These are phyloP conservation scores for Cystobasidium onofrii DNA, from an alignment of 768 basidiomycete genomes.

Conservation along the genomic window DNA sequence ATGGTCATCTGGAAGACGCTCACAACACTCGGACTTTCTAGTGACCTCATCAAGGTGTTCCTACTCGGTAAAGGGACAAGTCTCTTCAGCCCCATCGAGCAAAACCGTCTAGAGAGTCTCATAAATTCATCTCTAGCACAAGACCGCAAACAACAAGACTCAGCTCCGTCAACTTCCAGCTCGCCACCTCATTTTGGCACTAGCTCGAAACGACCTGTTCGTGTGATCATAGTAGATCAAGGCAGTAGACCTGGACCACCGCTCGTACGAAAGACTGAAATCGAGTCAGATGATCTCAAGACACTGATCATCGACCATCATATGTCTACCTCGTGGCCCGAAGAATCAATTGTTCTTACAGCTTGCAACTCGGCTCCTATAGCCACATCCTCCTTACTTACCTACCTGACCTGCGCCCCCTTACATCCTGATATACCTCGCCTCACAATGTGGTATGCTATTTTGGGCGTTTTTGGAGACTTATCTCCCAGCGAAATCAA, in stretches of 20 bases:
- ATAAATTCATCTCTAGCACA: background rate
- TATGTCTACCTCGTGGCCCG: conserved; percentile 48
- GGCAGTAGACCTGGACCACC: conserved; percentile 49
- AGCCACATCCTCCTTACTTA: conserved; percentile 49
- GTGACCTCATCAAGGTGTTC: conserved; percentile 45
- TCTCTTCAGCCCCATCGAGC: conserved; percentile 47
- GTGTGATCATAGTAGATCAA: conserved; percentile 51
- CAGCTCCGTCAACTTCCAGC: background rate
- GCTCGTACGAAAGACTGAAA: conserved; percentile 40
- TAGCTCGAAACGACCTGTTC: conserved; percentile 35
- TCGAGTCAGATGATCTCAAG: conserved; percentile 16
- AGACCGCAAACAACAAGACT: background rate
- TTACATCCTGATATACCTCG: conserved; percentile 44
- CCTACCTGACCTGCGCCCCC: conserved; percentile 48
- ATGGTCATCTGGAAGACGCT: conserved; percentile 49
- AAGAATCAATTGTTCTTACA: conserved; percentile 46
- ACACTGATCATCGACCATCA: conserved; percentile 53
- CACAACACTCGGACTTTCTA: conserved; percentile 46
- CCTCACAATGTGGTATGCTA: conserved; percentile 47
- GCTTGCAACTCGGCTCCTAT: conserved; percentile 50
- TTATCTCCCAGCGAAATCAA: conserved; percentile 44
- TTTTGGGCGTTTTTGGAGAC: conserved; percentile 50
- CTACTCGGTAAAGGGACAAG: conserved; percentile 50
- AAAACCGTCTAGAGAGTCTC: conserved; percentile 42
- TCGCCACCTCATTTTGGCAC: background rate